Base-by-base conservation (phyloP, 2,329 filamentous ascomycete genomes). In the Davidsoniella australis region DNA sequence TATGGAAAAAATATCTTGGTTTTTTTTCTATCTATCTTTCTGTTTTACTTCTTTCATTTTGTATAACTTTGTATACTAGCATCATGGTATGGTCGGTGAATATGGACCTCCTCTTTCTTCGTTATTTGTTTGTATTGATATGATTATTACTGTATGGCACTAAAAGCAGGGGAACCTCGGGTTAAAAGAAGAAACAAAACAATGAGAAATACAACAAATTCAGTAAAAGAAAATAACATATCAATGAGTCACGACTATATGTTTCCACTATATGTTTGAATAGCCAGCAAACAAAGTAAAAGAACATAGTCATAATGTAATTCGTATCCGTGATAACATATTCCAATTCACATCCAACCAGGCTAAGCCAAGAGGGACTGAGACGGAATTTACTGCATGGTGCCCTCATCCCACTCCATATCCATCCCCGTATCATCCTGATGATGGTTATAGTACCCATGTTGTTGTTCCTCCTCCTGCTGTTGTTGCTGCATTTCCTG, bases 401-500 rank as follows among this genome's bases (percentile, higher is more conserved):
- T 46, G 12, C 46, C 43, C 38, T 52, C 46, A 23, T 52, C 47
- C 50, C 50, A 52, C 36, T 47, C 50, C 41, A 52, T 52, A 20
- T 52, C 50, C 17, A 45, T 45, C 16, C 36, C 48, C 8, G 47
- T 49, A 33, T 47, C 47, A 14, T 33, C 29, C 6, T 33, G 29
- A 10, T 9, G 29, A 5, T 33, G 9, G 4, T 33, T 33, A 33
- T 33, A 33, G n/a, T 23, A 23, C 18, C 29, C 44, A 44, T 49
- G n/a, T 26, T 40, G 26, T 23, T 41, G 23, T 42, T 54, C 56
- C 51, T 58, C 56, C 53, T 60, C 53, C 45, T 57, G 56, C 39
- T 61, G 60, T 29, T 62, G 47, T 18, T 53, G 51, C 40, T 50
- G 44, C 59, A 94, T 86, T 73, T 96, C 85, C 73, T 96, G 89